Percentiles rank a stretch among this genome's conserved stretches.
These are phyloP conservation scores for Saitozyma podzolica DNA, from an alignment of 768 basidiomycete genomes.

Conservation along the genomic window DNA sequence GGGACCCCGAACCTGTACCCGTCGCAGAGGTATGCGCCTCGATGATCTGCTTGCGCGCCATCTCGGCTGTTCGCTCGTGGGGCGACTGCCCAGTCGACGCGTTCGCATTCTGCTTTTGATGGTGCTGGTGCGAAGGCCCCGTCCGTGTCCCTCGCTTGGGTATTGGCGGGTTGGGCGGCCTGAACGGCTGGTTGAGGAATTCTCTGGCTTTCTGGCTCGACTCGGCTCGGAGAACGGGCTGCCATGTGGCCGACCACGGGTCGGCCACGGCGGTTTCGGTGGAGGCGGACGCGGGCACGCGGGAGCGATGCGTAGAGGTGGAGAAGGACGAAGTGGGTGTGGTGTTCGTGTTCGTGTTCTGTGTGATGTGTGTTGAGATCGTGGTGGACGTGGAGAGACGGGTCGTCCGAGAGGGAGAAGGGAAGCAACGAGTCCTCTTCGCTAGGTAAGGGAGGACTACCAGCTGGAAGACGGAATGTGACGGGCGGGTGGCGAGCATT, in stretches of 20 bases:
- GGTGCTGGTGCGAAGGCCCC: too few species aligned
- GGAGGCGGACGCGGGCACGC: not conserved
- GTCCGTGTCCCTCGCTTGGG: not conserved
- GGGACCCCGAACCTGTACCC: too few species aligned
- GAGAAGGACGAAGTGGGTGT: constrained; percentile 6
- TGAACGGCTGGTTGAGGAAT: not conserved
- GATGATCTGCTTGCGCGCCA: not conserved
- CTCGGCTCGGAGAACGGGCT: not conserved
- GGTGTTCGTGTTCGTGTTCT: not conserved
- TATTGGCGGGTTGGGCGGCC: not conserved
- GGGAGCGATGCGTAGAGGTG: not conserved
- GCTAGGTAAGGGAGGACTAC: constrained; percentile 36
- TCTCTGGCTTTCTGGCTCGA: too few species aligned
- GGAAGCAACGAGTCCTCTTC: not conserved
- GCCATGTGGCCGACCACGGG: not conserved
- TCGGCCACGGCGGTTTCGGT: not conserved
- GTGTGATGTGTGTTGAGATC: too few species aligned
- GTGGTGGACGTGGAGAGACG: not conserved
- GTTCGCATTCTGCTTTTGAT: too few species aligned
- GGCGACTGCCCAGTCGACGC: not conserved
- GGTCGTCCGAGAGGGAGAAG: not conserved
- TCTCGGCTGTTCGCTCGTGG: not conserved
- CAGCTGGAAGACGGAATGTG: constrained; percentile 23
- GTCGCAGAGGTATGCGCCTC: too few species aligned
- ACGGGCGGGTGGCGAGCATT: constrained; percentile 2